Percentiles rank a stretch among this genome's conserved stretches.
Evolutionary conservation across 768 basidiomycete genomes (phyloP).

Genomic region (Pholiota conissans): DNA sequence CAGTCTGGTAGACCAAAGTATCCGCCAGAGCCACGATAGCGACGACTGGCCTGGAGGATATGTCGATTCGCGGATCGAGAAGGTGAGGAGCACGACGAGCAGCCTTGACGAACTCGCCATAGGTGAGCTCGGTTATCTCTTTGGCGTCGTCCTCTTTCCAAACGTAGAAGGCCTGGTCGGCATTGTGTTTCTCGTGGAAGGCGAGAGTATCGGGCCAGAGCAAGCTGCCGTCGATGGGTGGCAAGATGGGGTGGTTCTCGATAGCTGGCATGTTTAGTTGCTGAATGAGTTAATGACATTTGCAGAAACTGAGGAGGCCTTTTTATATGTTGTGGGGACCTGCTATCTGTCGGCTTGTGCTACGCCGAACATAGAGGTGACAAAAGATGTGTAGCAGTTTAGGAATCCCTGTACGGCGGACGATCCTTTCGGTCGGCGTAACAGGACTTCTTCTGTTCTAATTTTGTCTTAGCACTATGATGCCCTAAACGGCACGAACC

Average conservation of each 20-base stretch:
- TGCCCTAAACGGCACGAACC: background rate
- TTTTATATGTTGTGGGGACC: background rate
- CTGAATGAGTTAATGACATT: background rate
- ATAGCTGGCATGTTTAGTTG: background rate
- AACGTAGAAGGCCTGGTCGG: conserved; percentile 16
- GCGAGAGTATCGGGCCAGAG: conserved; percentile 17
- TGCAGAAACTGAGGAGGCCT: background rate
- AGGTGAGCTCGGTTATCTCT: background rate
- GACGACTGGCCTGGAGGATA: conserved; percentile 21
- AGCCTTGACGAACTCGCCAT: background rate
- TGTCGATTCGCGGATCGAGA: background rate
- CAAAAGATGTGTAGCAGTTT: background rate
- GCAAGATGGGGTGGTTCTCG: background rate
- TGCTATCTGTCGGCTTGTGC: background rate
- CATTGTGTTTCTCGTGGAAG: conserved; percentile 22
- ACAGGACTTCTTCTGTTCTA: background rate
- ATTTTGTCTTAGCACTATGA: background rate
- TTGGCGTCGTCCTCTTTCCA: conserved; percentile 16
- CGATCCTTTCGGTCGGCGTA: background rate
- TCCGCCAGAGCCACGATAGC: conserved; percentile 31
- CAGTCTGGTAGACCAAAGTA: conserved; percentile 26
- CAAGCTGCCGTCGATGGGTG: conserved; percentile 6
- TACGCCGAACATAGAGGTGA: background rate
- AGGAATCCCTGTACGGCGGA: background rate
- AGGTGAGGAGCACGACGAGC: background rate